These are phyloP conservation scores for Paramarasmius palmivorus DNA, from an alignment of 1,284 basidiomycete genomes.

Conservation along the genomic window DNA sequence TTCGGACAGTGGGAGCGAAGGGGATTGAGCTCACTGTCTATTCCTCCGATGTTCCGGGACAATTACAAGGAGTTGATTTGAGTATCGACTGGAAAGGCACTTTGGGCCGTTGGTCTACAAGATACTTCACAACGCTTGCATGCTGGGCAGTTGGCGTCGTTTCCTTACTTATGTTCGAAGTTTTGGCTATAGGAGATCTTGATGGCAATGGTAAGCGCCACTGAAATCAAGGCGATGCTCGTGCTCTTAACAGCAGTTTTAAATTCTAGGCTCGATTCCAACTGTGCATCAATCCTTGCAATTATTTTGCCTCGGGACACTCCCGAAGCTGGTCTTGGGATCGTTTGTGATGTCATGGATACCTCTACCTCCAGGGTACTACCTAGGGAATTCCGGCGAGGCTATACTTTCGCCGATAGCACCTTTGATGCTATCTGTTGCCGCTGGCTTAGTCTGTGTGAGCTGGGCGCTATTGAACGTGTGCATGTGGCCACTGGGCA, in stretches of 20 bases:
- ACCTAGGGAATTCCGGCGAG: constrained; percentile 61
- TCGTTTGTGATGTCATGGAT: constrained; percentile 52
- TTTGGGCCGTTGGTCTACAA: constrained; percentile 63
- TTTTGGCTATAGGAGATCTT: constrained; percentile 43
- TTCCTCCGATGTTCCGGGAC: constrained; percentile 51
- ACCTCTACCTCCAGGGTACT: constrained; percentile 54
- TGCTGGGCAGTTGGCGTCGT: constrained; percentile 74
- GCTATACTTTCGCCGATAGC: constrained; percentile 51
- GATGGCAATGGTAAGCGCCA: constrained; percentile 19
- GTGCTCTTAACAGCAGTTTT: constrained; percentile 8
- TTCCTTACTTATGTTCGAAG: constrained; percentile 52
- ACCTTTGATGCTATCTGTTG: constrained; percentile 52
- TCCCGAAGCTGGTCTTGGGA: constrained; percentile 42
- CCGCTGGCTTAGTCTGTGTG: constrained; percentile 59
- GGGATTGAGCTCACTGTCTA: constrained; percentile 59
- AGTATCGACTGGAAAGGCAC: constrained; percentile 69
- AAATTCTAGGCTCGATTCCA: constrained; percentile 40
- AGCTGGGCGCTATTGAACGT: constrained; percentile 54
- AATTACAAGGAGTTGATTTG: constrained; percentile 49
- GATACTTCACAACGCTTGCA: constrained; percentile 72
- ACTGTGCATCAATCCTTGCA: constrained; percentile 47
- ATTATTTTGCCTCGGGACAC: constrained; percentile 36
- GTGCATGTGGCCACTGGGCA: constrained; percentile 44
- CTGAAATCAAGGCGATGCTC: neutral
- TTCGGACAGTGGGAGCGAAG: constrained; percentile 27